Evolutionary conservation across 73 alveolate genomes (phyloP).

Genomic region (Uronychia binucleata): DNA sequence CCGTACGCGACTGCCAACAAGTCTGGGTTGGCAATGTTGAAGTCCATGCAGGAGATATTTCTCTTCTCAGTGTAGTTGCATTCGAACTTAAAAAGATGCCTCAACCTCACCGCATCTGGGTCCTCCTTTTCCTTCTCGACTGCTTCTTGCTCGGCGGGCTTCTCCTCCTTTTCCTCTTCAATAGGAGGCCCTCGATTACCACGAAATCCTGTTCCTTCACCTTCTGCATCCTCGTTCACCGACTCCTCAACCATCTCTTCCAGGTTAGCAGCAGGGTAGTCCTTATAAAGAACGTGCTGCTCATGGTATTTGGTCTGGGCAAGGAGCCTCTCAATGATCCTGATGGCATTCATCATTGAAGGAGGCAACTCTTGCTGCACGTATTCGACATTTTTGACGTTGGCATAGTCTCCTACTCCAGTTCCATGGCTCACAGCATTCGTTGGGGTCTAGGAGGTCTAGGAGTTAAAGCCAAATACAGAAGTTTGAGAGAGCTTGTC

Average conservation of each 20-base stretch:
- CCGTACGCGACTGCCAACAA: slow-evolving; percentile 96
- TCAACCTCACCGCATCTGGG: slow-evolving; percentile 69
- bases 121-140: slow-evolving; percentile 78
- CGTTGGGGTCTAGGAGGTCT: slow-evolving; percentile 32
- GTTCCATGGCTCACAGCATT: slow-evolving; percentile 28
- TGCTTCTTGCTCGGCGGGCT: slow-evolving; percentile 84
- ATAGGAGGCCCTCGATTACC: slow-evolving; percentile 71
- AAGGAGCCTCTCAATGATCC: slow-evolving; percentile 93
- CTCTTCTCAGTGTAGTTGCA: slow-evolving; percentile 84
- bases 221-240: slow-evolving; percentile 44
- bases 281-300: slow-evolving; percentile 93
- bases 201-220: too few relatives aligned
- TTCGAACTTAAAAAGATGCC: slow-evolving; percentile 83
- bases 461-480: background rate
- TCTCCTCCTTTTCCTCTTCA: slow-evolving; percentile 72
- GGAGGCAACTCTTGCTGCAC: slow-evolving; percentile 37
- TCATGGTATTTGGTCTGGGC: slow-evolving; percentile 94
- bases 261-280: slow-evolving; percentile 92
- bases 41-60: slow-evolving; percentile 92
- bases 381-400: slow-evolving; percentile 49
- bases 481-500: slow-evolving; percentile 46
- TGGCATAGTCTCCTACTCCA: slow-evolving; percentile 22
- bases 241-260: slow-evolving; percentile 59
- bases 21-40: slow-evolving; percentile 93
- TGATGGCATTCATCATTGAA: slow-evolving; percentile 57